Conservation (phyloP, 139 green algal genomes). For the Ulvella scutata region DNA sequence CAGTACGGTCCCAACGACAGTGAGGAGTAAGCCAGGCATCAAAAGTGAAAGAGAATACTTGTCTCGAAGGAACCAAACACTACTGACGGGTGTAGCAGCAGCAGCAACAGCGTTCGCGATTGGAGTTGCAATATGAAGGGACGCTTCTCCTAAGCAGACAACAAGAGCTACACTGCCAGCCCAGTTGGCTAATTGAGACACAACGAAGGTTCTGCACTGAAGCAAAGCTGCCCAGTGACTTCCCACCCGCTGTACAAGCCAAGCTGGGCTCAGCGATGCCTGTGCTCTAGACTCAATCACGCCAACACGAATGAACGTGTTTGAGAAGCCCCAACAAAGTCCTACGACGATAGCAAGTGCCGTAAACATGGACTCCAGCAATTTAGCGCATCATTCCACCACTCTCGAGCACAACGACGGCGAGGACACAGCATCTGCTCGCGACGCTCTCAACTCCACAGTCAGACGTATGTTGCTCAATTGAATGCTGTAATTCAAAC, state of each 20-base stretch:
- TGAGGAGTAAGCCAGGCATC: background rate
- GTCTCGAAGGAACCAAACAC: background rate
- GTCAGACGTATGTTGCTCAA: no score
- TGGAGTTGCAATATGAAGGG: background rate
- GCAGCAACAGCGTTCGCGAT: background rate
- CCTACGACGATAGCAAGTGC: background rate
- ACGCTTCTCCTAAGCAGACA: background rate
- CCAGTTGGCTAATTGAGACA: background rate
- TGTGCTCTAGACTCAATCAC: background rate
- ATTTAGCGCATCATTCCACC: no score
- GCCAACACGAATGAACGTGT: background rate
- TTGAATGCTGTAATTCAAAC: no score
- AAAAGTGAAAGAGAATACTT: background rate
- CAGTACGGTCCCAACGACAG: background rate
- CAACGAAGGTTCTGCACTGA: background rate
- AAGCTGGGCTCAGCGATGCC: background rate
- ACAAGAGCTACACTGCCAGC: background rate
- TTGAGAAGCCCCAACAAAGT: background rate
- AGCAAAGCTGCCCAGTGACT: background rate
- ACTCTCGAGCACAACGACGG: no score
- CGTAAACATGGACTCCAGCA: no score
- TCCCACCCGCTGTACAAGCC: background rate
- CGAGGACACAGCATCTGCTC: no score
- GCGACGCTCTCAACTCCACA: no score
- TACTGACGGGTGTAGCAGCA: background rate